Conservation (phyloP, 208 protist species). For the Crithidia bombi region DNA sequence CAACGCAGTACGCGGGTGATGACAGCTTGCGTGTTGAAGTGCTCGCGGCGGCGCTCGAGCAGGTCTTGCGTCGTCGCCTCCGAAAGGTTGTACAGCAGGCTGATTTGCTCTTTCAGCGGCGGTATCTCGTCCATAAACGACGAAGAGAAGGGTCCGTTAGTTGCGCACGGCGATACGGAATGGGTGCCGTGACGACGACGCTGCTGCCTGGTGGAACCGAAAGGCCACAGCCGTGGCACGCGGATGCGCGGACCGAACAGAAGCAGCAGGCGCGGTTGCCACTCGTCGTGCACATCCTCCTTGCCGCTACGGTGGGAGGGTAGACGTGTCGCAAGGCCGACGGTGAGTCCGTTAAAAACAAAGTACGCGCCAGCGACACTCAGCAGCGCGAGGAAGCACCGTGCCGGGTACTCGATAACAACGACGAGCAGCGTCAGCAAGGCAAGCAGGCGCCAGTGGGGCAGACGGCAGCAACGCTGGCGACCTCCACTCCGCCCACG, state of each 20-base stretch:
- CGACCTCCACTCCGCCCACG: background rate
- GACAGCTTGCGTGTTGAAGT: slow-evolving; percentile 48
- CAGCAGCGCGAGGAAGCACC: slow-evolving; percentile 8
- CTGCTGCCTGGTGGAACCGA: background rate
- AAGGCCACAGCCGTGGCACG: background rate
- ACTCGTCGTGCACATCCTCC: background rate
- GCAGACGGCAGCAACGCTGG: background rate
- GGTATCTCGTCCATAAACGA: slow-evolving; percentile 19
- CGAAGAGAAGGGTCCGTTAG: slow-evolving; percentile 11
- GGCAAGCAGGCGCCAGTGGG: slow-evolving; percentile 13
- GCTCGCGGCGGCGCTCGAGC: slow-evolving; percentile 44
- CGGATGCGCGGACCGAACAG: slow-evolving; percentile 14
- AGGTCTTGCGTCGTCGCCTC: slow-evolving; percentile 43
- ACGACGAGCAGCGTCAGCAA: slow-evolving; percentile 4
- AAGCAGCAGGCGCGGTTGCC: slow-evolving; percentile 9
- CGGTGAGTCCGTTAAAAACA: slow-evolving; percentile 4
- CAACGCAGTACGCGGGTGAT: slow-evolving; percentile 51
- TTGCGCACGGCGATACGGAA: slow-evolving; percentile 3
- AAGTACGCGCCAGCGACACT: background rate
- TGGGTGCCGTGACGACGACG: background rate
- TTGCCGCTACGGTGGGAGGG: slow-evolving; percentile 14
- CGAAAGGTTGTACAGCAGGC: slow-evolving; percentile 49
- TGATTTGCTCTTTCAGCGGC: slow-evolving; percentile 29
- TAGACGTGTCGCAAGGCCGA: slow-evolving; percentile 14
- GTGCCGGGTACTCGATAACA: slow-evolving; percentile 5